Percentiles rank a stretch among this genome's conserved stretches.
Evolutionary conservation across 2,329 filamentous ascomycete species (phyloP).

Genomic region (Bipolaris cookei): DNA sequence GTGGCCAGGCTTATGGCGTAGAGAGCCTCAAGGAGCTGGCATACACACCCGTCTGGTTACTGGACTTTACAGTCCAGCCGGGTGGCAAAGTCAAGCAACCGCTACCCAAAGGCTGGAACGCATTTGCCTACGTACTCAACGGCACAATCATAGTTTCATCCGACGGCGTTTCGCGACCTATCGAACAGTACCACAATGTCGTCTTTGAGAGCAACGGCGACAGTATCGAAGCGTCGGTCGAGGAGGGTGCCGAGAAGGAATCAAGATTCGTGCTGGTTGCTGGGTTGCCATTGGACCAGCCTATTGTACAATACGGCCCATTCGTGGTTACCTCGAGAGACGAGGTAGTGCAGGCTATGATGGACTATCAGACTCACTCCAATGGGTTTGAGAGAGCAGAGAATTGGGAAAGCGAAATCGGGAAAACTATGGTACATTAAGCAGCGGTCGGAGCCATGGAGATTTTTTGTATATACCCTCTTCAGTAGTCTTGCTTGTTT

Average conservation of each 20-base stretch:
- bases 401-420: slow-evolving; percentile 78
- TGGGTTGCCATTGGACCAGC: slow-evolving; percentile 64
- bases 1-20: slow-evolving; percentile 79
- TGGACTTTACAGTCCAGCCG: slow-evolving; percentile 81
- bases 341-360: slow-evolving; percentile 49
- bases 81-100: slow-evolving; percentile 78
- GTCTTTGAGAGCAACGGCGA: slow-evolving; percentile 85
- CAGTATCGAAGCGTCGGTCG: slow-evolving; percentile 72
- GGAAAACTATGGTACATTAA: slow-evolving; percentile 44
- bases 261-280: slow-evolving; percentile 74
- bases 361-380: slow-evolving; percentile 44
- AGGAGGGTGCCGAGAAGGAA: slow-evolving; percentile 64
- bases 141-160: slow-evolving; percentile 68
- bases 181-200: slow-evolving; percentile 82
- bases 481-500: not conserved
- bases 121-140: slow-evolving; percentile 84
- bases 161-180: slow-evolving; percentile 45
- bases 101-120: slow-evolving; percentile 83
- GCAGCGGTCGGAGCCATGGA: not conserved
- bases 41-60: slow-evolving; percentile 96
- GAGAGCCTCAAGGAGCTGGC: slow-evolving; percentile 89
- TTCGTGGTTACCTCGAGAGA: slow-evolving; percentile 48
- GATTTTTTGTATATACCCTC: not conserved
- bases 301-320: slow-evolving; percentile 50
- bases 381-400: slow-evolving; percentile 66